Evolutionary conservation across 2,329 filamentous ascomycete species (phyloP).

Genomic region (Fusarium xyrophilum): DNA sequence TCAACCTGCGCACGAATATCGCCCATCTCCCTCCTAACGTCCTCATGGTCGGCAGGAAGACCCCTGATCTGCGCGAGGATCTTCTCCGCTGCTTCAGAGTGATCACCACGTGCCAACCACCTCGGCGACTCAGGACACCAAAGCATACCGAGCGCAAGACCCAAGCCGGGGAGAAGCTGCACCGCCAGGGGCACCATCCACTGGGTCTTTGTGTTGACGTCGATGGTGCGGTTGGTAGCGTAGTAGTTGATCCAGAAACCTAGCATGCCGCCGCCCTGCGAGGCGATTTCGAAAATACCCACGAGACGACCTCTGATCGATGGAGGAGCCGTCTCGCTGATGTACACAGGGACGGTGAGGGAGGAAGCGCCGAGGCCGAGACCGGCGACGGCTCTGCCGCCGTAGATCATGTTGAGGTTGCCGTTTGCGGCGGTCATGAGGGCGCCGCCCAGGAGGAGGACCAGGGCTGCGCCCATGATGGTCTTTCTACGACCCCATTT

Average conservation of each 20-base stretch:
- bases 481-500: constrained; percentile 55
- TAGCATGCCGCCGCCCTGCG: constrained; percentile 44
- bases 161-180: constrained; percentile 62
- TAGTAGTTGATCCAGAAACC: constrained; percentile 52
- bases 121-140: constrained; percentile 67
- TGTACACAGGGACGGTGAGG: constrained; percentile 55
- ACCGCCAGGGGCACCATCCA: constrained; percentile 65
- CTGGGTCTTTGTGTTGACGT: constrained; percentile 43
- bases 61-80: constrained; percentile 47
- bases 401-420: constrained; percentile 51
- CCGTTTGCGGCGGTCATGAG: constrained; percentile 47
- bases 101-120: constrained; percentile 64
- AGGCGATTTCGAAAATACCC: constrained; percentile 57
- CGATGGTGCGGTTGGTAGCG: constrained; percentile 39
- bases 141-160: constrained; percentile 62
- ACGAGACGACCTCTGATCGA: constrained; percentile 59
- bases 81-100: constrained; percentile 56
- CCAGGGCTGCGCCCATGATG: constrained; percentile 52
- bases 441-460: constrained; percentile 50
- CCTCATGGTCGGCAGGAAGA: constrained; percentile 47
- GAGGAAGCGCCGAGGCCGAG: constrained; percentile 60
- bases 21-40: constrained; percentile 56
- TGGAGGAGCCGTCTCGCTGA: constrained; percentile 54
- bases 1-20: constrained; percentile 66
- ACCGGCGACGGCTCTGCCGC: constrained; percentile 58